A percentile compares a stretch with the other conserved stretches of the same genome.
Evolutionary conservation across 2,329 filamentous ascomycete species (phyloP).

Genomic region (Venturia carpophila): DNA sequence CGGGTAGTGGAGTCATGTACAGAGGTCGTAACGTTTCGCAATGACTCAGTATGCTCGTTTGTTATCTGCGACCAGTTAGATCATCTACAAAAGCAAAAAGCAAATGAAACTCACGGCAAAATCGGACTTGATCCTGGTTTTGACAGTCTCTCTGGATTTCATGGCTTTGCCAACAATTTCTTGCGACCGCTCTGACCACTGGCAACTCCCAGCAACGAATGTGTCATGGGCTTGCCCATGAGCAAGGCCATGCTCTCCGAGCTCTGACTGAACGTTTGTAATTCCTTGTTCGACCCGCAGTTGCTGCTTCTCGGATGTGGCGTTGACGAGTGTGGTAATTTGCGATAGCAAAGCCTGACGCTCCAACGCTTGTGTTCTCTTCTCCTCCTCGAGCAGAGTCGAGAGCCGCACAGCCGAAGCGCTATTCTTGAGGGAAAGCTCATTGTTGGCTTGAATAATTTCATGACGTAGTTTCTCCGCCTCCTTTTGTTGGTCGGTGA

Average conservation of each 20-base stretch:
- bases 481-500: conserved; percentile 69
- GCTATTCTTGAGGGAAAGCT: conserved; percentile 60
- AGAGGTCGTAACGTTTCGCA: conserved; percentile 74
- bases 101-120: conserved; percentile 56
- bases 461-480: conserved; percentile 65
- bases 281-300: conserved; percentile 59
- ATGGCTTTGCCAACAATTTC: conserved; percentile 63
- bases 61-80: conserved; percentile 48
- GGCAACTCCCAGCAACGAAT: conserved; percentile 65
- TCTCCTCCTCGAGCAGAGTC: conserved; percentile 67
- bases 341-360: conserved; percentile 66
- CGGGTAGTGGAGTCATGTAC: conserved; percentile 86
- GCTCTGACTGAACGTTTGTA: conserved; percentile 53
- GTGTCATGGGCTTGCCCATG: conserved; percentile 58
- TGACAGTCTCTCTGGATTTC: conserved; percentile 67
- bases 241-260: conserved; percentile 55
- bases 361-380: conserved; percentile 62
- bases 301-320: conserved; percentile 67
- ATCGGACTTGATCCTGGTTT: conserved; percentile 75
- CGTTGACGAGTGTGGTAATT: conserved; percentile 67
- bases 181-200: conserved; percentile 63
- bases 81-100: neutral
- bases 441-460: conserved; percentile 60
- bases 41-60: conserved; percentile 71
- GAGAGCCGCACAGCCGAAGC: conserved; percentile 59